Evolutionary conservation across 768 basidiomycete species (phyloP).

Genomic region (Rhodocollybia butyracea): DNA sequence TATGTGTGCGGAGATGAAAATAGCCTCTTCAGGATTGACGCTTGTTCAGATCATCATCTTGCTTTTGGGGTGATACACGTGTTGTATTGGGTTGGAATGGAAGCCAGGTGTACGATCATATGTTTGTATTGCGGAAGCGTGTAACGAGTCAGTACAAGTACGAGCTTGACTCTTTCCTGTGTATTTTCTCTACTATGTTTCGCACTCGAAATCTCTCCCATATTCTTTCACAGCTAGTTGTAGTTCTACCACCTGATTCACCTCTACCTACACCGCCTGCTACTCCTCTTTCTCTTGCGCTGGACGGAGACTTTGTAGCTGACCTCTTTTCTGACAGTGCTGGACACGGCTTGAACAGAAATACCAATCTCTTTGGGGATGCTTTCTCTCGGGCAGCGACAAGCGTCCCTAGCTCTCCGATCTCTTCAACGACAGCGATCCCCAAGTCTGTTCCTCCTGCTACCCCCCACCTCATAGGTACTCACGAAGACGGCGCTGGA

Average conservation of each 20-base stretch:
- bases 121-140: conserved; percentile 3
- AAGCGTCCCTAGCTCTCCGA: background rate
- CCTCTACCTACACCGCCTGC: background rate
- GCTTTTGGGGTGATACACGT: conserved; percentile 5
- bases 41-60: background rate
- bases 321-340: background rate
- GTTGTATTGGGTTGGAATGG: background rate
- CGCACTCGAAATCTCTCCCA: background rate
- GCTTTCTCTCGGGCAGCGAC: background rate
- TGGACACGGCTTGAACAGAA: background rate
- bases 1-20: no score
- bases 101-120: background rate
- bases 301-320: background rate
- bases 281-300: background rate
- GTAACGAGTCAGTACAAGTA: background rate
- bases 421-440: background rate
- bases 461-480: background rate
- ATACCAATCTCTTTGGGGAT: background rate
- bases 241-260: conserved; percentile 1
- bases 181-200: background rate
- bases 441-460: background rate
- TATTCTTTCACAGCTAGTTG: background rate
- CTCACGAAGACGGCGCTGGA: no score
- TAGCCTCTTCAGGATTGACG: background rate
- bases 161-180: background rate